Evolutionary conservation across 805 yeast genomes (phyloP).

Genomic region (Ogataea pini): DNA sequence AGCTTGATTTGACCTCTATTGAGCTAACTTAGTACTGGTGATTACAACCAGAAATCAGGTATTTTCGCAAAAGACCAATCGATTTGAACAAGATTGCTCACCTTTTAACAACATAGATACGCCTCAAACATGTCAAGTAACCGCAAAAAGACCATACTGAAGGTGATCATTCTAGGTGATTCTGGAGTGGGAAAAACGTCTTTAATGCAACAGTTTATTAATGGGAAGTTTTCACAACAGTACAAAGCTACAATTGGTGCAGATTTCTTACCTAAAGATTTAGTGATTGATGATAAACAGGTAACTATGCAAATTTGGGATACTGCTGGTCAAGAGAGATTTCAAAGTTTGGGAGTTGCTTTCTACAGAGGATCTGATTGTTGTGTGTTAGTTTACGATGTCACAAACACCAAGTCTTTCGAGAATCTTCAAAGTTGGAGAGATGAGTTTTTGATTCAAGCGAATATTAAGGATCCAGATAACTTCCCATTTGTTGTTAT

Average conservation of each 20-base stretch:
- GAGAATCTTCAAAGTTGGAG: slow-evolving; percentile 90
- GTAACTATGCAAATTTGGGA: slow-evolving; percentile 94
- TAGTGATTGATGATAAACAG: slow-evolving; percentile 77
- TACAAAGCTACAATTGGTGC: slow-evolving; percentile 99
- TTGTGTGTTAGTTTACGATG: slow-evolving; percentile 94
- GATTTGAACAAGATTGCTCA: no score
- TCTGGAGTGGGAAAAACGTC: slow-evolving; percentile 98
- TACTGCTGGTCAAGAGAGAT: slow-evolving; percentile 98
- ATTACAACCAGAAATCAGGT: no score
- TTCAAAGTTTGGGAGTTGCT: slow-evolving; percentile 95
- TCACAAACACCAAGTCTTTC: slow-evolving; percentile 90
- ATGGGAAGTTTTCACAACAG: slow-evolving; percentile 90
- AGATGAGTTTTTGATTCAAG: slow-evolving; percentile 92
- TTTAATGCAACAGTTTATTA: slow-evolving; percentile 94
- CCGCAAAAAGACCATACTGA: slow-evolving; percentile 73
- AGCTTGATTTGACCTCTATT: no score
- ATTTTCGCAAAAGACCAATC: no score
- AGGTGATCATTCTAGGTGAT: slow-evolving; percentile 92
- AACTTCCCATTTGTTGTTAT: slow-evolving; percentile 93
- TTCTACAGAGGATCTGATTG: slow-evolving; percentile 98
- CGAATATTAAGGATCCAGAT: slow-evolving; percentile 90
- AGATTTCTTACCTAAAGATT: slow-evolving; percentile 90
- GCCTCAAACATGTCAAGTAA: slow-evolving; percentile 45
- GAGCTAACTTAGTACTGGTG: no score
- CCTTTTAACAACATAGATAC: no score